A percentile compares a stretch with the other conserved stretches of the same genome.
Evolutionary conservation across 176 grass and related monocot species (phyloP).

Genomic region (Triticum turgidum): DNA sequence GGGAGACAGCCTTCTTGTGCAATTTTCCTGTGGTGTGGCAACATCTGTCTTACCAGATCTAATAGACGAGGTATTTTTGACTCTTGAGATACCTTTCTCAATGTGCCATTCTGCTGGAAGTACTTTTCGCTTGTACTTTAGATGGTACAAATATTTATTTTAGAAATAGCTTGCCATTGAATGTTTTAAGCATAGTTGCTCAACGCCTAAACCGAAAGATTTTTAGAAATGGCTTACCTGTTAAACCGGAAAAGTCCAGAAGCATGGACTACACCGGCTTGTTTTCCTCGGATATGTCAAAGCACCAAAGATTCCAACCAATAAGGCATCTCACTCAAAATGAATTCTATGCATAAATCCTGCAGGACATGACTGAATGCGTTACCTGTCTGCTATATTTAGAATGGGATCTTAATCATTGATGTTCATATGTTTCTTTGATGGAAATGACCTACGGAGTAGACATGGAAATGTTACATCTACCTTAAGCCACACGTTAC

Average conservation of each 20-base stretch:
- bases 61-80: conserved; percentile 62
- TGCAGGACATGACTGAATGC: neutral
- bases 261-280: neutral
- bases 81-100: conserved; percentile 23
- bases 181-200: neutral
- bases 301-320: neutral
- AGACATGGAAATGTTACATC: neutral
- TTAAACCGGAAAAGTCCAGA: neutral
- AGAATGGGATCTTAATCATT: neutral
- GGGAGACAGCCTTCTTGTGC: conserved; percentile 95
- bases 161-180: neutral
- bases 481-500: neutral
- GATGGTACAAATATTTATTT: neutral
- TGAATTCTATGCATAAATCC: neutral
- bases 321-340: neutral
- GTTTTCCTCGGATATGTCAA: neutral
- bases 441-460: neutral
- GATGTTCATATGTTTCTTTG: neutral
- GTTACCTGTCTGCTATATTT: neutral
- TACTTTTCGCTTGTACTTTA: neutral
- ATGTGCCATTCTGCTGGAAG: neutral
- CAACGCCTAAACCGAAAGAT: neutral
- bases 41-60: conserved; percentile 42
- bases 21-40: conserved; percentile 66
- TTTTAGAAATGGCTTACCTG: too few relatives aligned